Evolutionary conservation across 2,329 filamentous ascomycete genomes (phyloP).

Genomic region (Zalaria sp.): DNA sequence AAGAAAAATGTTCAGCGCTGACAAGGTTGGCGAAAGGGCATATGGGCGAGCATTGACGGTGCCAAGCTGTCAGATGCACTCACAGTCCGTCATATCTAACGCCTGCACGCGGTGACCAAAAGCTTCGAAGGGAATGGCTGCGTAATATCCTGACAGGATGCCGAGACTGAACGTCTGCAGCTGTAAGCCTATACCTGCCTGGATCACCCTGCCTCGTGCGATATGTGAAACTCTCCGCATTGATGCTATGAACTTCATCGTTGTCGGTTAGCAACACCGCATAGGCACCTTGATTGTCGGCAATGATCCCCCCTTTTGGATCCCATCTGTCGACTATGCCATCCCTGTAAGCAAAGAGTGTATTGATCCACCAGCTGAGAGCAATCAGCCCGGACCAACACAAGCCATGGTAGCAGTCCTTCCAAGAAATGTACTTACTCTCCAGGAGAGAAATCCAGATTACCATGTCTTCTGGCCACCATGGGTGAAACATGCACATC

Average conservation of each 20-base stretch:
- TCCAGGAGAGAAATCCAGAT: constrained; percentile 32
- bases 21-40: not conserved
- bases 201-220: constrained; percentile 23
- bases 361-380: constrained; percentile 35
- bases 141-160: constrained; percentile 30
- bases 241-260: constrained; percentile 22
- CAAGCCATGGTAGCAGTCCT: not conserved
- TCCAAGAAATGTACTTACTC: constrained; percentile 18
- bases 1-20: not conserved
- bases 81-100: constrained; percentile 35
- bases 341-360: constrained; percentile 31
- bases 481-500: constrained; percentile 17
- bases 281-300: constrained; percentile 28
- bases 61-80: constrained; percentile 9
- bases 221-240: constrained; percentile 26
- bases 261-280: constrained; percentile 28
- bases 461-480: constrained; percentile 23
- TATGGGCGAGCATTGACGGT: not conserved
- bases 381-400: not conserved
- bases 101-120: constrained; percentile 31
- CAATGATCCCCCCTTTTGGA: constrained; percentile 27
- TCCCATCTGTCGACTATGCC: constrained; percentile 32
- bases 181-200: constrained; percentile 29
- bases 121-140: constrained; percentile 27
- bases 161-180: constrained; percentile 24